Base-by-base conservation (phyloP, 2,329 filamentous ascomycete species). In the Sclerotiophoma versabilis region DNA sequence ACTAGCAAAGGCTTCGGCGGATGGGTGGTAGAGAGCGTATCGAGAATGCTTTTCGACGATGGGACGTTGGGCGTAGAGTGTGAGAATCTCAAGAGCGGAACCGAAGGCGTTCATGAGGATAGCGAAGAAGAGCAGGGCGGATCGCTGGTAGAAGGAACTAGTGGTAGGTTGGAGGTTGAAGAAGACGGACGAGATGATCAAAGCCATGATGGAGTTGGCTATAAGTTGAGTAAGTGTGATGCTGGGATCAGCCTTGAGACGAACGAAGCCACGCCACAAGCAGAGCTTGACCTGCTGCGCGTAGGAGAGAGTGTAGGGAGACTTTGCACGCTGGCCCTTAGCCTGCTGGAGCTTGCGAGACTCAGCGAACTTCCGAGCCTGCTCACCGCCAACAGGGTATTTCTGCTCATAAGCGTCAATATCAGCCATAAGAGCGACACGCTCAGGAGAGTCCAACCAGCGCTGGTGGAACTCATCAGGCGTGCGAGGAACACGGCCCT, bases 1-100 rank as follows among this genome's bases (percentile, higher is more conserved):
- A 9, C 90, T 95, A 0, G 90, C 86, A 54, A 91, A 82, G n/a
- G 92, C 91, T 80, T 97, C 92, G 14, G 92, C 89, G 9, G 89
- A 92, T 0, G 93, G 92, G 68, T 96, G 93, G 67, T 96, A 96
- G 15, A 96, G 82, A 15, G 92, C 92, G 71, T 96, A 96, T 53
- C 89, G 86, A 50, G 83, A 79, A 65, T 97, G 93, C 73, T 96
- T 96, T 71, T 96, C 92, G 56, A 97, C 91, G 65, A 96, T 96
- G 1, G 90, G 89, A 30, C 93, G 88, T 83, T 96, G 92, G 2
- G 90, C 85, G 71, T 95, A 97, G 4, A 96, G 82, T 0, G 90
- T 92, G 27, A 95, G 76, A 70, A 96, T 95, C 81, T 95, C 91
- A 32, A 95, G 83, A 50, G 89, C 89, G 71, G 86, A 89, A 58